These are phyloP conservation scores for Echeveria elegans DNA, from an alignment of 164 flowering plant species.

Conservation along the genomic window DNA sequence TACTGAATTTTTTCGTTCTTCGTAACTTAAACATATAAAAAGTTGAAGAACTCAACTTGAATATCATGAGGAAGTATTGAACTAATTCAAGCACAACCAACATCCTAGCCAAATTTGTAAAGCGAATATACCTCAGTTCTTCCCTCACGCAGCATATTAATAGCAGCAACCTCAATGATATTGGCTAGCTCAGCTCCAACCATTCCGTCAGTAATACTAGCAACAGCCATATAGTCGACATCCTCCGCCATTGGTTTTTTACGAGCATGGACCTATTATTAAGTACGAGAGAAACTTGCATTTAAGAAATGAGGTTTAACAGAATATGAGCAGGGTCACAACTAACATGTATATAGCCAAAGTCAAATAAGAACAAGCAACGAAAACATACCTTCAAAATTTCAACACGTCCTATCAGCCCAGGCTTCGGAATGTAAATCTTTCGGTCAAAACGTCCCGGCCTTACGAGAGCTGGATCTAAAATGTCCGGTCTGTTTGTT, in stretches of 20 bases:
- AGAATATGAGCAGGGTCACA: not conserved
- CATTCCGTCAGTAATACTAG: constrained; percentile 87
- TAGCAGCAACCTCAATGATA: constrained; percentile 86
- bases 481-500: constrained; percentile 93
- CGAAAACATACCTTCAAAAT: constrained; percentile 54
- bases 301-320: not conserved
- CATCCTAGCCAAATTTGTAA: not conserved
- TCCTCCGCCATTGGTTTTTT: constrained; percentile 96
- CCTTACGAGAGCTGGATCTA: constrained; percentile 94
- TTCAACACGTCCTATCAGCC: constrained; percentile 73
- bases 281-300: constrained; percentile 5
- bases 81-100: not conserved
- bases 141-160: constrained; percentile 88
- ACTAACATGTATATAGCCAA: not conserved
- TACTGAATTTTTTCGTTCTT: too few species aligned
- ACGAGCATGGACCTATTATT: constrained; percentile 82
- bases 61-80: not conserved
- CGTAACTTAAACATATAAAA: not conserved
- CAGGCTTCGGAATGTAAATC: constrained; percentile 78
- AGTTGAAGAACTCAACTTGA: too few species aligned
- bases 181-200: constrained; percentile 98
- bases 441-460: constrained; percentile 94
- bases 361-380: not conserved
- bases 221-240: constrained; percentile 89
- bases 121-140: constrained; percentile 60